These are phyloP conservation scores for Leishmania tarentolae DNA, from an alignment of 208 protist species.

Conservation along the genomic window DNA sequence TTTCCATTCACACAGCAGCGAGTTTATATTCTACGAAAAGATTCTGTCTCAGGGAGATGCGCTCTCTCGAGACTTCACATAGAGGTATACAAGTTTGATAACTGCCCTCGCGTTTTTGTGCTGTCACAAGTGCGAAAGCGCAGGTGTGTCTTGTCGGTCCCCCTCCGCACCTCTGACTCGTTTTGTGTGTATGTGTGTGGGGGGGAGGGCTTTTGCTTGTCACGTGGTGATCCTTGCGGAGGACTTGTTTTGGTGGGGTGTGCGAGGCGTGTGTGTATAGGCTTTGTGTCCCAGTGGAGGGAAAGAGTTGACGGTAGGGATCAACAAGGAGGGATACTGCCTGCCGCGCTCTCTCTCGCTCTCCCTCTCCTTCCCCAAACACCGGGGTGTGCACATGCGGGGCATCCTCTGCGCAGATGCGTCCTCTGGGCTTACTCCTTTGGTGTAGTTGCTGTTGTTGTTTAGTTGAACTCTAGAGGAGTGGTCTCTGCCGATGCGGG, in stretches of 20 bases:
- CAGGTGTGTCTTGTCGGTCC: background rate
- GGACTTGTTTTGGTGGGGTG: background rate
- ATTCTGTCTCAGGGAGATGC: background rate
- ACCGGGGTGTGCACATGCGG: no score
- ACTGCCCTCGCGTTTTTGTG: background rate
- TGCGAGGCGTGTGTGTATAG: background rate
- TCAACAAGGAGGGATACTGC: background rate
- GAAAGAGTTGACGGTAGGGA: background rate
- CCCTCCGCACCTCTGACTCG: no score
- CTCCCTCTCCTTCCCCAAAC: background rate
- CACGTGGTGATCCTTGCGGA: background rate
- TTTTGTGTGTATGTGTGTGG: no score
- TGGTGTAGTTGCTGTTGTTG: background rate
- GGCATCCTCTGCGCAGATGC: background rate
- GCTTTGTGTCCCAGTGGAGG: background rate
- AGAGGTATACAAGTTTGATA: background rate
- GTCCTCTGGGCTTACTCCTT: background rate
- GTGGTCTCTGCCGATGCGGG: background rate
- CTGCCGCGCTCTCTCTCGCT: background rate
- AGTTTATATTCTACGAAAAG: background rate
- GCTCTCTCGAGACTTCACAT: background rate
- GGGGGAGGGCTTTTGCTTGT: background rate
- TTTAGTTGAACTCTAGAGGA: background rate
- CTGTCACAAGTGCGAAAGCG: no score
- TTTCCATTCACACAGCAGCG: background rate